These are phyloP conservation scores for Pichia nakasei DNA, from an alignment of 805 yeast genomes.

Conservation along the genomic window DNA sequence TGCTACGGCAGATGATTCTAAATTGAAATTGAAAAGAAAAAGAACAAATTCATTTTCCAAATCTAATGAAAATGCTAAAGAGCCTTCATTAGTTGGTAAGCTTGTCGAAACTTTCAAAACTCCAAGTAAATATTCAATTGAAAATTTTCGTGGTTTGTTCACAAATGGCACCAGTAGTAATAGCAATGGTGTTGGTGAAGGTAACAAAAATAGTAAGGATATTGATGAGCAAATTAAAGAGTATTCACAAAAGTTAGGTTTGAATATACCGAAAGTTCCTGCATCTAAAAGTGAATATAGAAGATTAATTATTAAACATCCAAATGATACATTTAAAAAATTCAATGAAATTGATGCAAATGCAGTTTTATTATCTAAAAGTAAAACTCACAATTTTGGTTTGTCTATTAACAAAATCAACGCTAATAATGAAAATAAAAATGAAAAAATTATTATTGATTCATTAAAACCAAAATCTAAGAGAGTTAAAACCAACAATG, in stretches of 20 bases:
- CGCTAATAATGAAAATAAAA: no score
- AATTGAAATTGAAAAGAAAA: conserved; percentile 15
- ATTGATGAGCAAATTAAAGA: background rate
- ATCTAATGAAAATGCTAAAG: conserved; percentile 8
- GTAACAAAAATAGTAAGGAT: background rate
- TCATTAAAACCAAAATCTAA: background rate
- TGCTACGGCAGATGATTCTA: conserved; percentile 1
- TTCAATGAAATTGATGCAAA: conserved; percentile 26
- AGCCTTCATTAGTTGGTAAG: conserved; percentile 7
- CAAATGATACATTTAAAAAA: conserved; percentile 19
- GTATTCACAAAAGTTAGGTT: background rate
- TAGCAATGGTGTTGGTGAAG: background rate
- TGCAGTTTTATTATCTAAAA: conserved; percentile 18
- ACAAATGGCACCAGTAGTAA: conserved; percentile 9
- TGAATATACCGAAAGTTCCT: conserved; percentile 7
- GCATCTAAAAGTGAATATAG: conserved; percentile 19
- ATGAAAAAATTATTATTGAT: background rate
- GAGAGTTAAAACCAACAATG: background rate
- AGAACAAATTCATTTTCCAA: conserved; percentile 15
- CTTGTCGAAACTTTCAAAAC: conserved; percentile 16
- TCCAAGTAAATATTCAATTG: conserved; percentile 17
- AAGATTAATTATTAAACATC: conserved; percentile 19
- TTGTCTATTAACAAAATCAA: background rate
- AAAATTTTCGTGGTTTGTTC: conserved; percentile 25
- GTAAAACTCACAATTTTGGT: background rate